These are phyloP conservation scores for Puccinia coronata DNA, from an alignment of 1,284 basidiomycete genomes.

Conservation along the genomic window DNA sequence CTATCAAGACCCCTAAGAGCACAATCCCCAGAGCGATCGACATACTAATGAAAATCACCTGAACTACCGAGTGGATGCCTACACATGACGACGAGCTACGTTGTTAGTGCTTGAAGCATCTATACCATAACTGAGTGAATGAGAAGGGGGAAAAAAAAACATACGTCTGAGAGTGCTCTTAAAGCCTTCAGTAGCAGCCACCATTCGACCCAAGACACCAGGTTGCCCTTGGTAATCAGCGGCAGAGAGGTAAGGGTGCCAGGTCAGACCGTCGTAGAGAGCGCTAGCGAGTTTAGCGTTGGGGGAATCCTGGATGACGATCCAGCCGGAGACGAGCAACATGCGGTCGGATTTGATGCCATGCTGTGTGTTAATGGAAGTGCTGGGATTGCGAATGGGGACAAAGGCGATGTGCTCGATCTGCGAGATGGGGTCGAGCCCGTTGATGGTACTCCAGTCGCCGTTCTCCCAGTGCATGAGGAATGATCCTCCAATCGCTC, in stretches of 20 bases:
- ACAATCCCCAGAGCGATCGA: constrained; percentile 93
- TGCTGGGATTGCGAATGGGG: constrained; percentile 59
- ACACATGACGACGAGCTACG: constrained; percentile 61
- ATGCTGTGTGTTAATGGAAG: constrained; percentile 66
- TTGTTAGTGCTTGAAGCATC: too few species aligned
- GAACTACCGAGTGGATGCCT: constrained; percentile 85
- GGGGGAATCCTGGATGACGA: constrained; percentile 74
- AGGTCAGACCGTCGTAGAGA: constrained; percentile 79
- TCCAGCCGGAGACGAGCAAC: constrained; percentile 80
- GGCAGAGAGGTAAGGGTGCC: constrained; percentile 81
- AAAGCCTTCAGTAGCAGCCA: constrained; percentile 66
- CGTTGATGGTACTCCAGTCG: constrained; percentile 71
- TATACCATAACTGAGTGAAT: too few species aligned
- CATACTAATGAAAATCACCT: constrained; percentile 95
- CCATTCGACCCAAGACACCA: constrained; percentile 75
- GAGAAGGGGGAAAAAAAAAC: constrained; percentile 57
- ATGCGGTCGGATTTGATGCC: constrained; percentile 82
- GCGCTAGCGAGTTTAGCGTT: constrained; percentile 59
- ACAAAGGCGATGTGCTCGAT: constrained; percentile 18
- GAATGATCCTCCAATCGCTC: constrained; percentile 68
- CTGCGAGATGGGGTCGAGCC: constrained; percentile 52
- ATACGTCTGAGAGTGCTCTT: constrained; percentile 52
- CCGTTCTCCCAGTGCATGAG: constrained; percentile 78
- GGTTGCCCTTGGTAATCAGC: constrained; percentile 69
- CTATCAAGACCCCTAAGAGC: constrained; percentile 82